These are phyloP conservation scores for Sporothrix schenckii DNA, from an alignment of 2,329 filamentous ascomycete species.

Conservation along the genomic window DNA sequence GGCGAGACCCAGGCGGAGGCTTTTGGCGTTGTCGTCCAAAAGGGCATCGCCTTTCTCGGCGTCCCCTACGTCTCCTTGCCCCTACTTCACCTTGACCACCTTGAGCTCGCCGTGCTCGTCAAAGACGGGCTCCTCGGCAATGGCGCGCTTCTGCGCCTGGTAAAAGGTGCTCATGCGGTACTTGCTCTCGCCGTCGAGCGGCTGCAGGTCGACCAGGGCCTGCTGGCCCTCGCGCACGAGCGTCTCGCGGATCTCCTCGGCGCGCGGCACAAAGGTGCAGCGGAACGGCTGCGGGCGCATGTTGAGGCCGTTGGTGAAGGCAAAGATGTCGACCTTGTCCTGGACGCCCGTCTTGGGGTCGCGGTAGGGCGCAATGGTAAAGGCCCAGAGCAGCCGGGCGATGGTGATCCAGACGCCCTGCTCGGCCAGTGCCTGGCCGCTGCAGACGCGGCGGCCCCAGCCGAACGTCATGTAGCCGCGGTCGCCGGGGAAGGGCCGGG, in stretches of 20 bases:
- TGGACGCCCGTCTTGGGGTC: conserved; percentile 44
- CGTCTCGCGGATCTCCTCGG: conserved; percentile 51
- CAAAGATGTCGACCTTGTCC: conserved; percentile 60
- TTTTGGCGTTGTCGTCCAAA: background rate
- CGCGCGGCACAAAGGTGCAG: conserved; percentile 57
- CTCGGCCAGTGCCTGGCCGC: conserved; percentile 59
- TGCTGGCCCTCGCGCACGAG: conserved; percentile 57
- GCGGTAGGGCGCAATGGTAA: conserved; percentile 51
- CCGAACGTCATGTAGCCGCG: conserved; percentile 60
- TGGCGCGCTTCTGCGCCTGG: conserved; percentile 40
- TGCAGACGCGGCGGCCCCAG: conserved; percentile 59
- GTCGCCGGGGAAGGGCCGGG: conserved; percentile 53
- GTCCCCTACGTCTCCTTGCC: too few relatives aligned
- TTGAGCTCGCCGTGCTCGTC: conserved; percentile 39
- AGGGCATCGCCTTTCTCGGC: background rate
- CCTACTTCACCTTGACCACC: conserved; percentile 37
- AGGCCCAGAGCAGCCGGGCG: conserved; percentile 61
- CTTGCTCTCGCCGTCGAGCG: conserved; percentile 59
- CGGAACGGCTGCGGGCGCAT: conserved; percentile 60
- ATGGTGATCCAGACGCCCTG: conserved; percentile 63
- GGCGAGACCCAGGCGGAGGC: background rate
- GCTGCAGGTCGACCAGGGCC: conserved; percentile 55
- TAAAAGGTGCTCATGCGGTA: conserved; percentile 61
- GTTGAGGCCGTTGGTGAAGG: conserved; percentile 57
- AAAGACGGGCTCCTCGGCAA: conserved; percentile 39